These are phyloP conservation scores for Cyclotella baltica DNA, from an alignment of 108 stramenopile genomes.

Conservation along the genomic window DNA sequence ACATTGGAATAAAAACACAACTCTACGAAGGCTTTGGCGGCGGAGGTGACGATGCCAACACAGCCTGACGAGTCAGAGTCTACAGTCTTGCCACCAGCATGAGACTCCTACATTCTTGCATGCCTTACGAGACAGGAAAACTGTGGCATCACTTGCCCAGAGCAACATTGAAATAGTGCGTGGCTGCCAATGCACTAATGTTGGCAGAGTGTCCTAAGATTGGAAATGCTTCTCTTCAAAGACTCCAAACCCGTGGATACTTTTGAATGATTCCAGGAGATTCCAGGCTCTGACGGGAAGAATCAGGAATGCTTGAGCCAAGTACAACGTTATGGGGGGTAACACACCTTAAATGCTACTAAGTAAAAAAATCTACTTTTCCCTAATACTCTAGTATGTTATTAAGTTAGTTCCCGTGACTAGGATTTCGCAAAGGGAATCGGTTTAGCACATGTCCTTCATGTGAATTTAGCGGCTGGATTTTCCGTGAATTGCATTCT, in stretches of 20 bases:
- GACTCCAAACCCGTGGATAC: constrained; percentile 64
- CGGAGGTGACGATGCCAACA: constrained; percentile 74
- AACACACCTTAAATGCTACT: no score
- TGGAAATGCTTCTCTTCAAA: constrained; percentile 69
- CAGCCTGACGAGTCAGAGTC: constrained; percentile 88
- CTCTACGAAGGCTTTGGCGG: constrained; percentile 89
- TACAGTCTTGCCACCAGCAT: constrained; percentile 94
- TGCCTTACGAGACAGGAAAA: constrained; percentile 98
- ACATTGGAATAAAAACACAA: constrained; percentile 93
- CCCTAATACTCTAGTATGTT: no score
- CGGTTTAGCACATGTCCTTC: no score
- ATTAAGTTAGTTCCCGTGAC: no score
- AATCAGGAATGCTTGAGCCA: constrained; percentile 91
- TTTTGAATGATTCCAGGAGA: constrained; percentile 90
- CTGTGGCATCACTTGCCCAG: constrained; percentile 97
- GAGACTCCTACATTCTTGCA: constrained; percentile 96
- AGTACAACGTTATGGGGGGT: constrained; percentile 91
- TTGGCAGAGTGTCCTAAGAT: constrained; percentile 91
- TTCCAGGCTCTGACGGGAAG: constrained; percentile 88
- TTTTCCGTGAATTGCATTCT: no score
- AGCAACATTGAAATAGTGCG: constrained; percentile 43
- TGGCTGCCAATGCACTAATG: constrained; percentile 82
- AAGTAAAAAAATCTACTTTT: no score
- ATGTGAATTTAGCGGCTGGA: no score
- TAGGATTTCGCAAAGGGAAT: no score